Conservation (phyloP, 176 grass and related monocot species). For the Hyparrhenia diplandra region DNA sequence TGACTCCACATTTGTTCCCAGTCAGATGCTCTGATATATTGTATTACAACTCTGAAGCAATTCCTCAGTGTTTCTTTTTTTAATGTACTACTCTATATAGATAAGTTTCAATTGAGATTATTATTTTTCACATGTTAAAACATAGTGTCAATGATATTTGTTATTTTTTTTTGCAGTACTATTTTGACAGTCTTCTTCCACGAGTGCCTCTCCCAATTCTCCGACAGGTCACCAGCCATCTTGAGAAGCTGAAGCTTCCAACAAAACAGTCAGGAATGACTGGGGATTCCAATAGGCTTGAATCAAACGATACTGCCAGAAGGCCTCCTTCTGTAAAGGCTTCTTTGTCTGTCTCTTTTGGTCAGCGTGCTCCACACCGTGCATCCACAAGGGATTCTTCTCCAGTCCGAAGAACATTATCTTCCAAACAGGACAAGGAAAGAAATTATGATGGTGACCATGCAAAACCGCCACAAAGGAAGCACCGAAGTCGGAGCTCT, state of each 20-base stretch:
- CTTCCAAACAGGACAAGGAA: conserved; percentile 42
- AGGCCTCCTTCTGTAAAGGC: conserved; percentile 96
- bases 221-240: conserved; percentile 66
- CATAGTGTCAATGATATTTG: conserved; percentile 19
- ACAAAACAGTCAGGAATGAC: conserved; percentile 81
- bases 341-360: conserved; percentile 88
- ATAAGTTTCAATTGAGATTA: neutral
- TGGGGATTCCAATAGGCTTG: conserved; percentile 82
- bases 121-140: neutral
- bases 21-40: neutral
- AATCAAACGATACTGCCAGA: conserved; percentile 80
- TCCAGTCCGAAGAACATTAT: conserved; percentile 65
- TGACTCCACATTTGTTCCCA: neutral
- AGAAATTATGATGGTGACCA: conserved; percentile 33
- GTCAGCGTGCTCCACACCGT: conserved; percentile 91
- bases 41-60: neutral
- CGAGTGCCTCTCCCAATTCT: conserved; percentile 75
- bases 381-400: conserved; percentile 94
- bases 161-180: conserved; percentile 66
- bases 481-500: conserved; percentile 30
- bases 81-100: neutral
- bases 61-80: neutral
- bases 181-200: conserved; percentile 94
- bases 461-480: conserved; percentile 46
- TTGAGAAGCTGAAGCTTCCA: conserved; percentile 89